phyloP scores from a whole-genome alignment of 345 rosid species.

The Dovyalis caffra region DNA sequence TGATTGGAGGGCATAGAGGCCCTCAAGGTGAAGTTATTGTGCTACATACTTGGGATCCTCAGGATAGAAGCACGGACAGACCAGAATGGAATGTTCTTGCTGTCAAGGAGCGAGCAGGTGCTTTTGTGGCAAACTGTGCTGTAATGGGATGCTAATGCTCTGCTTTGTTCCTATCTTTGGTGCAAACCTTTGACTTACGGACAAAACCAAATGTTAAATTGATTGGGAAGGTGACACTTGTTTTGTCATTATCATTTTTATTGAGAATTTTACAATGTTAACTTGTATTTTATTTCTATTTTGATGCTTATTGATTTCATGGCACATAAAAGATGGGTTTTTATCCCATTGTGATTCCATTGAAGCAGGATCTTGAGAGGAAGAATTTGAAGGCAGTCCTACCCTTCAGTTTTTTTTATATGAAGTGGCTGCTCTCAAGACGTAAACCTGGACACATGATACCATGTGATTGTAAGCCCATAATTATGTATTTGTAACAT shows the following conservation, averaged over 20 bases:
- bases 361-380: neutral
- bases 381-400: conserved; percentile 1
- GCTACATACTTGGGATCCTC: conserved; percentile 76
- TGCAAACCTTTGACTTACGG: conserved; percentile 8
- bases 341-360: neutral
- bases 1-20: conserved; percentile 74
- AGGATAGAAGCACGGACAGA: conserved; percentile 53
- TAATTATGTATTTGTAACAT: neutral
- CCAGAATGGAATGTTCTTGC: conserved; percentile 82
- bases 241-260: conserved; percentile 9
- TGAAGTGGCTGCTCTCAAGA: neutral
- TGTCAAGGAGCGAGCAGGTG: conserved; percentile 69
- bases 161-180: neutral
- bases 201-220: conserved; percentile 5
- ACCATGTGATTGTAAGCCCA: conserved; percentile 2
- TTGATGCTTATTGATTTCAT: conserved; percentile 10
- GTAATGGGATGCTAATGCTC: conserved; percentile 62
- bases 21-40: conserved; percentile 64
- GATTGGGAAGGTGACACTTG: conserved; percentile 12
- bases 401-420: neutral
- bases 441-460: neutral
- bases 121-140: conserved; percentile 83
- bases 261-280: conserved; percentile 2
- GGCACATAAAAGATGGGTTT: neutral
- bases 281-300: neutral